A percentile compares a stretch with the other conserved stretches of the same genome.
Evolutionary conservation across 2,329 filamentous ascomycete species (phyloP).

Genomic region (Sclerotinia spermophila): DNA sequence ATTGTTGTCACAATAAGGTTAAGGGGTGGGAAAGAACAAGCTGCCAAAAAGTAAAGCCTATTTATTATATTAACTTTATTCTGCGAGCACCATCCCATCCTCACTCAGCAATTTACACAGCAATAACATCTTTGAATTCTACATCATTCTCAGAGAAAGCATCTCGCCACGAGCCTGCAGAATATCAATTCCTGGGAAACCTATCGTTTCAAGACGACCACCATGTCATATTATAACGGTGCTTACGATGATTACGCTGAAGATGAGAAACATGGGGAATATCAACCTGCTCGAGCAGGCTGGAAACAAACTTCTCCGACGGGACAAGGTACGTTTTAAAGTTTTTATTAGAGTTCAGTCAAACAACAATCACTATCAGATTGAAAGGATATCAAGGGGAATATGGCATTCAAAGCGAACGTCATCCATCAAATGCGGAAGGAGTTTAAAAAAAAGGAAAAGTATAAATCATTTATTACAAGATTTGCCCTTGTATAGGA

Average conservation of each 20-base stretch:
- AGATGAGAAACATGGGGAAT: conserved; percentile 7
- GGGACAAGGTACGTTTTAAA: conserved; percentile 1
- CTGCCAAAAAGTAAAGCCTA: background rate
- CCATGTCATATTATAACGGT: conserved; percentile 7
- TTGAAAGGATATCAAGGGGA: background rate
- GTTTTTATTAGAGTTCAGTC: background rate
- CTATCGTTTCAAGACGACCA: background rate
- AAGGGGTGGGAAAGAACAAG: background rate
- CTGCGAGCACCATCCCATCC: background rate
- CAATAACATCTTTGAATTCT: background rate
- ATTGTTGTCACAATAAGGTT: background rate
- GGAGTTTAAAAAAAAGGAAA: background rate
- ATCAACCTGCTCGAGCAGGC: conserved; percentile 14
- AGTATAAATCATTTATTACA: background rate
- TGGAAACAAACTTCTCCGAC: conserved; percentile 5
- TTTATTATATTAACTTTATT: too few relatives aligned
- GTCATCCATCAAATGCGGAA: background rate
- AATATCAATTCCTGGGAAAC: background rate
- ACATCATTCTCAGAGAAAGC: background rate
- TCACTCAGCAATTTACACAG: background rate
- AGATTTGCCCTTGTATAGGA: background rate
- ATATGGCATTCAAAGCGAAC: background rate
- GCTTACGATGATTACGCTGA: conserved; percentile 2
- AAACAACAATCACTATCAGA: background rate
- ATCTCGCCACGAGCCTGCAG: conserved; percentile 2